Conservation (phyloP, 345 rosid species). For the rapeseed (Brassica napus) region DNA sequence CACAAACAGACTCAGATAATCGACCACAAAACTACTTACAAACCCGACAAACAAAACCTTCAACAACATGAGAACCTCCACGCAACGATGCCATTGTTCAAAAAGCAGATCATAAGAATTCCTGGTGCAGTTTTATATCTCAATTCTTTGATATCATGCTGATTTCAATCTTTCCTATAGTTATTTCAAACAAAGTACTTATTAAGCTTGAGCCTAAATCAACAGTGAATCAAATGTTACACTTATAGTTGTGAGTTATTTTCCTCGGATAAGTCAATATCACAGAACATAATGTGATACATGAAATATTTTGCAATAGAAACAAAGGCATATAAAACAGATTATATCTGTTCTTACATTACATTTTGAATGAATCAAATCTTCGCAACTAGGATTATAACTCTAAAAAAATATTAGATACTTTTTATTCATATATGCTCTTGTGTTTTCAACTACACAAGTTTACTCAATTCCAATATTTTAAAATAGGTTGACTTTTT, state of each 20-base stretch:
- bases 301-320: not conserved
- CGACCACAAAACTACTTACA: too few relatives aligned
- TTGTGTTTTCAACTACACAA: too few relatives aligned
- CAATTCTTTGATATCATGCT: not conserved
- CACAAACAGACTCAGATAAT: too few relatives aligned
- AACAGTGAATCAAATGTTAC: not conserved
- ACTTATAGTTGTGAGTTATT: not conserved
- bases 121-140: not conserved
- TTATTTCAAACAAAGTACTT: not conserved
- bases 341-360: too few relatives aligned
- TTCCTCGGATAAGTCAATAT: not conserved
- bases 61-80: too few relatives aligned
- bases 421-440: not conserved
- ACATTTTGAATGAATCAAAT: not conserved
- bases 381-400: not conserved
- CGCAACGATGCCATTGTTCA: too few relatives aligned
- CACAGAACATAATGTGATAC: not conserved
- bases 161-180: not conserved
- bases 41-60: too few relatives aligned
- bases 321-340: not conserved
- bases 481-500: too few relatives aligned
- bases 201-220: not conserved
- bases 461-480: too few relatives aligned
- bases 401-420: too few relatives aligned
- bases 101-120: too few relatives aligned